Evolutionary conservation across 2,329 filamentous ascomycete species (phyloP).

Genomic region (Hypocrella siamensis): DNA sequence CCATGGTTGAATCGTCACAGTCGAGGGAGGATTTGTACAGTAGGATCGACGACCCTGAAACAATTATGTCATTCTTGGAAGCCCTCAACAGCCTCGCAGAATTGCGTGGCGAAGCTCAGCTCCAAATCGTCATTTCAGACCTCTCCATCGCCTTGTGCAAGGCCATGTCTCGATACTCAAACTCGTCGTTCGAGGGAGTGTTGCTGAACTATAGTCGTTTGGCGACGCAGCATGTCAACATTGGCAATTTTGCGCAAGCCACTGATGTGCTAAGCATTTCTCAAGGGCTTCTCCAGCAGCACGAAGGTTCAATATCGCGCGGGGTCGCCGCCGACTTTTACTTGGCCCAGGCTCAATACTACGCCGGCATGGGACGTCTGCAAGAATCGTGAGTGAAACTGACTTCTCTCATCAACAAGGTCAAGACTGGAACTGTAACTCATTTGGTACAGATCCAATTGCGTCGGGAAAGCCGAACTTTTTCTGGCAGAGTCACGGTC

Average conservation of each 20-base stretch:
- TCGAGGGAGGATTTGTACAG: conserved; percentile 24
- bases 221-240: conserved; percentile 34
- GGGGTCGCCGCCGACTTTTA: conserved; percentile 39
- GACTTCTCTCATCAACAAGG: too few species aligned
- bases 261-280: conserved; percentile 40
- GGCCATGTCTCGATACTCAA: conserved; percentile 12
- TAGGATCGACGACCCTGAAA: conserved; percentile 32
- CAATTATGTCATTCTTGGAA: conserved; percentile 31
- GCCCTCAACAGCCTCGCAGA: conserved; percentile 35
- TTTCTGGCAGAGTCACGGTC: conserved; percentile 8
- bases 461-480: background rate
- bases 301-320: conserved; percentile 19
- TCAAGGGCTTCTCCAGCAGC: conserved; percentile 26
- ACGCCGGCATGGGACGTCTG: conserved; percentile 48
- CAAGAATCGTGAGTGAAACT: conserved; percentile 36
- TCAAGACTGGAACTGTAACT: too few species aligned
- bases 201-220: conserved; percentile 30
- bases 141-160: conserved; percentile 26
- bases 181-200: conserved; percentile 20
- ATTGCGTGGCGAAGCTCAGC: conserved; percentile 30
- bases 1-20: conserved; percentile 21
- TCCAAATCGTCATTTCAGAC: conserved; percentile 31
- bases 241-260: conserved; percentile 36
- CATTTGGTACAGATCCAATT: background rate
- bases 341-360: conserved; percentile 60